phyloP scores from a whole-genome alignment of 1,284 basidiomycete species.

The Pisolithus thermaeus region DNA sequence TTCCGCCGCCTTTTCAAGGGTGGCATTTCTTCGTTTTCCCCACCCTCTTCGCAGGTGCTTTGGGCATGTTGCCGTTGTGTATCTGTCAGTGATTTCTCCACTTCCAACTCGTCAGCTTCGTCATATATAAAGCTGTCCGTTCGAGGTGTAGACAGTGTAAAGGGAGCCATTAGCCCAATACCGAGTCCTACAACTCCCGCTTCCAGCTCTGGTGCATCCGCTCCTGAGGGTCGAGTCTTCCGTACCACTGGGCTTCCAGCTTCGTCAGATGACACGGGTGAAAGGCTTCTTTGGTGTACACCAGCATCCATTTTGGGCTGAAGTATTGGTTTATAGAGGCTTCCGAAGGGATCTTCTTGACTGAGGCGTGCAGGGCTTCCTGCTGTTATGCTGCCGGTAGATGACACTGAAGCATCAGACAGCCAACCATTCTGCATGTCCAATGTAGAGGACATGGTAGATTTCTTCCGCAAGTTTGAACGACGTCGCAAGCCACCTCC shows the following conservation, averaged over 20 bases:
- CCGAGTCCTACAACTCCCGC: conserved; percentile 37
- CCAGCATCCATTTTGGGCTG: conserved; percentile 11
- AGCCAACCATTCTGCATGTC: conserved; percentile 41
- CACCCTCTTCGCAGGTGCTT: conserved; percentile 12
- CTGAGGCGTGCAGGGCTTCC: conserved; percentile 18
- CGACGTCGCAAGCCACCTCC: conserved; percentile 24
- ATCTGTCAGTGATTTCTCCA: conserved; percentile 23
- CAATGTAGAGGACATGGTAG: conserved; percentile 34
- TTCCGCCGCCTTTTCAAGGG: conserved; percentile 42
- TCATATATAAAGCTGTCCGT: conserved; percentile 12
- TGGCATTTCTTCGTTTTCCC: conserved; percentile 25
- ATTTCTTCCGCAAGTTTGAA: conserved; percentile 27
- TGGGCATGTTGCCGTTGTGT: conserved; percentile 18
- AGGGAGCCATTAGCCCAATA: conserved; percentile 52
- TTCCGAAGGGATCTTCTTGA: conserved; percentile 32
- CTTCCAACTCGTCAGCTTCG: conserved; percentile 31
- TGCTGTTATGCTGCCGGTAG: conserved; percentile 13
- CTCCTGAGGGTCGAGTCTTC: conserved; percentile 30
- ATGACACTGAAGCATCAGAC: conserved; percentile 34
- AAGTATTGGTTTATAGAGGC: conserved; percentile 23
- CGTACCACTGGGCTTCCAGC: conserved; percentile 58
- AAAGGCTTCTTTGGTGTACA: conserved; percentile 13
- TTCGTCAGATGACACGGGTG: conserved; percentile 35
- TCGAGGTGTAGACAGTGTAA: conserved; percentile 32
- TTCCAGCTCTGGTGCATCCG: conserved; percentile 24